phyloP scores from a whole-genome alignment of 139 green algal species.

The Chlorella sp. region DNA sequence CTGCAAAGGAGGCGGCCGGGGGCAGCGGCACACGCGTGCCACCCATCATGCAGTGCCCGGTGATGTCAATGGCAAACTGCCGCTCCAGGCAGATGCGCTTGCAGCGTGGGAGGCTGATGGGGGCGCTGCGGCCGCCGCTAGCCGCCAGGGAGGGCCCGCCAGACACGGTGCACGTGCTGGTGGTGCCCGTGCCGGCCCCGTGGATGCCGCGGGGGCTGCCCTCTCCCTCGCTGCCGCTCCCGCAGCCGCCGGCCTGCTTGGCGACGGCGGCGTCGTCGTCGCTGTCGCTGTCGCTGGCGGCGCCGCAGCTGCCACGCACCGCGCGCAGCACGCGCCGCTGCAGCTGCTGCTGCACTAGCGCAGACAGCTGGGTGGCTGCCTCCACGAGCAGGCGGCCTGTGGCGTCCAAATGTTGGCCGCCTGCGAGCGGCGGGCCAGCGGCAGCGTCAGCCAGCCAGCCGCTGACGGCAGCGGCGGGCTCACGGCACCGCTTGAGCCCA shows the following conservation, averaged over 20 bases:
- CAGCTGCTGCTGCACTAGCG: slow-evolving; percentile 8
- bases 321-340: slow-evolving; percentile 4
- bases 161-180: background rate
- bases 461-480: background rate
- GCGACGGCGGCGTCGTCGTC: background rate
- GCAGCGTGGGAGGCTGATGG: background rate
- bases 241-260: background rate
- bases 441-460: background rate
- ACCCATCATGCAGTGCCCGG: background rate
- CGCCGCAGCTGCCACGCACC: background rate
- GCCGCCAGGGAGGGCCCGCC: background rate
- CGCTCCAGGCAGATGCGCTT: slow-evolving; percentile 13
- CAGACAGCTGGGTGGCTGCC: slow-evolving; percentile 15
- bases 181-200: background rate
- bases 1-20: too few species aligned
- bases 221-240: background rate
- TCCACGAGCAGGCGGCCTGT: slow-evolving; percentile 5
- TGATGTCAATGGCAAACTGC: slow-evolving; percentile 4
- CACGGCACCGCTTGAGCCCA: background rate
- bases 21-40: background rate
- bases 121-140: background rate
- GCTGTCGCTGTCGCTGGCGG: background rate
- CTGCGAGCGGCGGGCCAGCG: background rate
- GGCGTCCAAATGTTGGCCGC: background rate
- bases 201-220: background rate